Evolutionary conservation across 2,329 filamentous ascomycete genomes (phyloP), one percentile per base, ranked within the genome.

Genomic region (Onygenales sp.): DNA sequence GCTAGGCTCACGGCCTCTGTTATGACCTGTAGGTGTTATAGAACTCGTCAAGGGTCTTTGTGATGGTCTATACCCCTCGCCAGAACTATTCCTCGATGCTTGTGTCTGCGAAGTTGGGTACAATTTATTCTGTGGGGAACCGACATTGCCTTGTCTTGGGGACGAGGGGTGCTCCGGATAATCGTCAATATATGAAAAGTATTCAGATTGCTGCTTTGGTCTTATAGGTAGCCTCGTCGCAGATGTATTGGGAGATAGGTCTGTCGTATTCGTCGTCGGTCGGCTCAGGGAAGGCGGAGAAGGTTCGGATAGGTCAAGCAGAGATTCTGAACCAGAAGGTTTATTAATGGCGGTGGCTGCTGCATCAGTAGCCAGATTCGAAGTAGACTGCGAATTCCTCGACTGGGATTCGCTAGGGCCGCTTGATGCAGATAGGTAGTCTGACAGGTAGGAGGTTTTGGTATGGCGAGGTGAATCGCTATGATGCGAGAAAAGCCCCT

Each of bases 131-230:
- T 32, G 32, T 39, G 42, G 52, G n/a, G 45, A 27, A 3, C 41
- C 35, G 5, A 14, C 27, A 48, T 45, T 39, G 45, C 33, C 43
- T 2, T 46, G 27, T n/a, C 27, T 41, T 11, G 50, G 38, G 10
- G 58, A 64, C 11, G 63, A 60, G 43, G 52, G 54, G 6, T 65
- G 64, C 39, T 69, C 66, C 1, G 64, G 65, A 54, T 68, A 67
- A 54, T 69, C 66, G 55, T 66, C 64, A n/a, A 66, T 54, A 52
- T 68, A 69, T 2, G 62, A 63, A 8, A 66, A 66, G 56, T 69
- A 69, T 31, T 49, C 44, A 1, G 64, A 62, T 10, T 66, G 55
- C 11, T 73, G 70, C 46, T 75, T 70, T 9, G 73, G 65, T 52
- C 63, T 71, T 48, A 69, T 57, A 17, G 69, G 67, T 53, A 68